phyloP scores from a whole-genome alignment of 768 basidiomycete species.

The Strobilomyces confusus region DNA sequence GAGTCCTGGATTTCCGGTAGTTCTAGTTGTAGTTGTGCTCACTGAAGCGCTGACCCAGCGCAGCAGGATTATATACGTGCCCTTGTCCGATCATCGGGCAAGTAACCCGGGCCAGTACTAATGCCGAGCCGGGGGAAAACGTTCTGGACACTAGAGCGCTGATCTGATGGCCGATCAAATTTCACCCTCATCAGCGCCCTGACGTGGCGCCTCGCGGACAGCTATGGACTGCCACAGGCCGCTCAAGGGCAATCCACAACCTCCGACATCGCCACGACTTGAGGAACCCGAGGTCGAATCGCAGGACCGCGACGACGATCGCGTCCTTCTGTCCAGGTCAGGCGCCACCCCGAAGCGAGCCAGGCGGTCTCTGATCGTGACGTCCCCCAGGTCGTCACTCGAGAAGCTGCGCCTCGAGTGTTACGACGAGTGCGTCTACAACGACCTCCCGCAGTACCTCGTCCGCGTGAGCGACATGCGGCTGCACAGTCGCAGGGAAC shows the following conservation, averaged over 20 bases:
- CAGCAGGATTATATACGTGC: too few species aligned
- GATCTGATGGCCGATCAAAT: too few species aligned
- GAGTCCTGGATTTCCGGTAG: too few species aligned
- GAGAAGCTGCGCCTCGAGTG: background rate
- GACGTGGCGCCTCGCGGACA: background rate
- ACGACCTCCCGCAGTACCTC: conserved; percentile 15
- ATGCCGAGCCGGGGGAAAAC: too few species aligned
- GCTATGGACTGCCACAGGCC: background rate
- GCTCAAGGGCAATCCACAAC: background rate
- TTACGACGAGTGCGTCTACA: conserved; percentile 7
- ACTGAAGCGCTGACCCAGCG: too few species aligned
- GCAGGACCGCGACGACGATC: background rate
- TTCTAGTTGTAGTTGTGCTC: too few species aligned
- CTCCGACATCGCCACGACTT: background rate
- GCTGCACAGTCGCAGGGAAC: conserved; percentile 4
- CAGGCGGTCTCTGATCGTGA: background rate
- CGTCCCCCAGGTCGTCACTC: background rate
- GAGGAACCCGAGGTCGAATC: background rate
- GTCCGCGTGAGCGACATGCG: conserved; percentile 12
- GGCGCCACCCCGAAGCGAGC: too few species aligned
- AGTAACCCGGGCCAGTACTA: too few species aligned
- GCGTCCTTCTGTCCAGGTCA: too few species aligned
- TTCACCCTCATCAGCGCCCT: background rate
- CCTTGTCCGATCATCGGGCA: too few species aligned
- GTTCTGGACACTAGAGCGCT: too few species aligned